Base-by-base conservation (phyloP, 106 monocot genomes). In the Iris macrosiphon region DNA sequence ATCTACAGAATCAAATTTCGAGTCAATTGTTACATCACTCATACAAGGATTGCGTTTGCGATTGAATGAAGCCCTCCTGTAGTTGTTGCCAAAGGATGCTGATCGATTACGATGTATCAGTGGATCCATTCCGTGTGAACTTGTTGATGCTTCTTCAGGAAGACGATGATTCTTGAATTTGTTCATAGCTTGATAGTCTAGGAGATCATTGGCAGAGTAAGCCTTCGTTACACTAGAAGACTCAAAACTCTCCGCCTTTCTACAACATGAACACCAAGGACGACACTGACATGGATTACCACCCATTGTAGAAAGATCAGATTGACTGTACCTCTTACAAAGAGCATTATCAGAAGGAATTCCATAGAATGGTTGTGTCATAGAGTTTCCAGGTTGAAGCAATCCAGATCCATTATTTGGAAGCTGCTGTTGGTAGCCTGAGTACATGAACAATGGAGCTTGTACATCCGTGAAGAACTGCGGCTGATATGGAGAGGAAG, bases 1-100 rank as follows among this genome's bases (percentile, higher is more conserved):
- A 72, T 79, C 60, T 2, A 75, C 2, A 8, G 74, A 70, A 55
- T n/a, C 59, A 31, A 20, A 72, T 31, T 49, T 66, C 23, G 35
- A 9, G 8, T 55, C 49, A 19, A 42, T 13, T 49, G 50, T n/a
- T n/a, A n/a, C n/a, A n/a, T n/a, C n/a, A n/a, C n/a, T n/a, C n/a
- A n/a, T n/a, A n/a, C n/a, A n/a, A n/a, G n/a, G n/a, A n/a, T n/a
- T n/a, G n/a, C n/a, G n/a, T n/a, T n/a, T n/a, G n/a, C n/a, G n/a
- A n/a, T n/a, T n/a, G n/a, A n/a, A n/a, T n/a, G n/a, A n/a, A n/a
- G n/a, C n/a, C 16, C 49, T 26, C 0, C 11, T 20, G 16, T 26
- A 40, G 48, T 49, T 66, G 31, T 47, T 19, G 30, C 24, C 33
- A 56, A 57, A 37, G 6, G 26, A 27, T 24, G 49, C 6, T 38